Conservation (phyloP, 768 basidiomycete species). For the Pisolithus marmoratus region DNA sequence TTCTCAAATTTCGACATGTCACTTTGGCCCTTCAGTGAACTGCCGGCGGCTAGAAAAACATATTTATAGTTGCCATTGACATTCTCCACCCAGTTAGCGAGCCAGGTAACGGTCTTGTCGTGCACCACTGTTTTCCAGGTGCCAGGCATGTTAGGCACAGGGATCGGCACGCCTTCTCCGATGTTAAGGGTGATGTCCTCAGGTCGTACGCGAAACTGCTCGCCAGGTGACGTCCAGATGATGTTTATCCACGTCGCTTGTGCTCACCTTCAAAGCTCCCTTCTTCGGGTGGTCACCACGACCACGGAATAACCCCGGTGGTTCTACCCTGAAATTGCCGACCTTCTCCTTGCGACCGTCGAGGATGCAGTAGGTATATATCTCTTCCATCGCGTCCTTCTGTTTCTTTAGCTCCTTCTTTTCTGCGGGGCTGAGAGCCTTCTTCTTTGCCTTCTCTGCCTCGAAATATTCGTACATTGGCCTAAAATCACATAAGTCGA, state of each 20-base stretch:
- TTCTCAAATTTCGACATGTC: constrained; percentile 99
- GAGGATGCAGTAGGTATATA: constrained; percentile 80
- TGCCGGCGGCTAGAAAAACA: constrained; percentile 96
- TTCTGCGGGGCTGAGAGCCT: constrained; percentile 73
- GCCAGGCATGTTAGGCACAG: constrained; percentile 88
- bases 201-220: constrained; percentile 78
- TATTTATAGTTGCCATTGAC: constrained; percentile 95
- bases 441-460: constrained; percentile 88
- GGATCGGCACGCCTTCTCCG: constrained; percentile 65
- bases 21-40: constrained; percentile 95
- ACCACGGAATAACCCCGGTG: constrained; percentile 96
- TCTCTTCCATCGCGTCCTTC: constrained; percentile 78
- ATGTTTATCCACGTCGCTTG: constrained; percentile 1
- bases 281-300: constrained; percentile 99
- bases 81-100: constrained; percentile 99
- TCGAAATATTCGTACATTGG: constrained; percentile 95
- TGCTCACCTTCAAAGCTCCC: constrained; percentile 81
- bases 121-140: constrained; percentile 86
- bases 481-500: constrained; percentile 86
- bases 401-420: constrained; percentile 89
- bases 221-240: constrained; percentile 3
- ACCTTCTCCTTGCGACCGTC: constrained; percentile 98
- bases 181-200: constrained; percentile 98
- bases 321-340: constrained; percentile 97
- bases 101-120: constrained; percentile 97